Evolutionary conservation across 306 rosid genomes (phyloP).

Genomic region (Amphicarpaea edgeworthii): DNA sequence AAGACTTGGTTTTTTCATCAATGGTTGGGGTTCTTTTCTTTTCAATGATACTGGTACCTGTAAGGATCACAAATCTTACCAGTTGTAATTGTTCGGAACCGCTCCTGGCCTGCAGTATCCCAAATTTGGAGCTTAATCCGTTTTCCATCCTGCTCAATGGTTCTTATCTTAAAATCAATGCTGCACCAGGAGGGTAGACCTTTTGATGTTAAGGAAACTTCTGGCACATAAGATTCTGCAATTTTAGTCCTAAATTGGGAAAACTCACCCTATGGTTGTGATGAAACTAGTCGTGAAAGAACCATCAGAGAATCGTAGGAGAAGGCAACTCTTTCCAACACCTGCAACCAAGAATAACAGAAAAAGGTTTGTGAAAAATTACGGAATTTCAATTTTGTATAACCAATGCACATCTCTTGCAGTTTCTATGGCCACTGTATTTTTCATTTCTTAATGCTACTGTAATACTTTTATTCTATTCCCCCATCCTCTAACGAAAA

Average conservation of each 20-base stretch:
- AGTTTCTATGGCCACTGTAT: not conserved
- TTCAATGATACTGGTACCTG: not conserved
- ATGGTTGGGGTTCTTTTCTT: not conserved
- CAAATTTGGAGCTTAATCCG: constrained; percentile 94
- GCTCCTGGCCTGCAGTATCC: constrained; percentile 99
- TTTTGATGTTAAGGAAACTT: constrained; percentile 42
- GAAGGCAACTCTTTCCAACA: constrained; percentile 99
- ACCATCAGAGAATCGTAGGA: constrained; percentile 95
- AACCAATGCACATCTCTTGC: not conserved
- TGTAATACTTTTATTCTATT: not conserved
- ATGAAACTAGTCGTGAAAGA: constrained; percentile 95
- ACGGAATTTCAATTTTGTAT: constrained; percentile 9
- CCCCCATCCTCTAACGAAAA: constrained; percentile 14
- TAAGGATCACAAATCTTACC: constrained; percentile 59
- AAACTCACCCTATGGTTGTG: constrained; percentile 90
- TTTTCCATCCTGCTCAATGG: constrained; percentile 95
- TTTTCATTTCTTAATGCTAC: not conserved
- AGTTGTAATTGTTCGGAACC: constrained; percentile 93
- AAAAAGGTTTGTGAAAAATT: not conserved
- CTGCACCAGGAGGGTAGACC: constrained; percentile 59
- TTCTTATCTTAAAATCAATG: constrained; percentile 91
- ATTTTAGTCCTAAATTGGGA: constrained; percentile 31
- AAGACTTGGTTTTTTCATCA: not conserved
- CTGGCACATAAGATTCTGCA: constrained; percentile 10
- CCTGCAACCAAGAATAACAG: constrained; percentile 62